A percentile compares a stretch with the other conserved stretches of the same genome.
Conservation (phyloP, 345 rosid species). For the Hibiscus trionum region DNA sequence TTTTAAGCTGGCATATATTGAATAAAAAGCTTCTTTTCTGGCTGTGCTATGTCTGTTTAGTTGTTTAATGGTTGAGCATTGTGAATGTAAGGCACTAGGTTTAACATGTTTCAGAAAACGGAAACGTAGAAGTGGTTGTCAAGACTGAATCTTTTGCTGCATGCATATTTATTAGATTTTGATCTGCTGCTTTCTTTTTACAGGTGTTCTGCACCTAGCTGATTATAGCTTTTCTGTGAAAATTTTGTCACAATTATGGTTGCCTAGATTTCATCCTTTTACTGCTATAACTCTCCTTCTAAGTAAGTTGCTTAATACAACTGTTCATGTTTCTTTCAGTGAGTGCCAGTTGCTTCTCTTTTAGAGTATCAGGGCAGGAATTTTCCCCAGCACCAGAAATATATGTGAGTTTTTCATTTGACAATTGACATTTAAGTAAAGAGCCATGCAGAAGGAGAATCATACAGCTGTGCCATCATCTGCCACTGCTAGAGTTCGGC, state of each 20-base stretch:
- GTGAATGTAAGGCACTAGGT: neutral
- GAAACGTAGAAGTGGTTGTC: neutral
- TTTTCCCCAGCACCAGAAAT: neutral
- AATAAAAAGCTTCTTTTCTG: neutral
- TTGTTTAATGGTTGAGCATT: neutral
- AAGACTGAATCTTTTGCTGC: neutral
- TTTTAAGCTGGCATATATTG: neutral
- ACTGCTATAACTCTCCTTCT: neutral
- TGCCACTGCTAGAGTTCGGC: constrained; percentile 43
- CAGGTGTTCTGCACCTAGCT: no score
- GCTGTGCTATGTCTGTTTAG: neutral
- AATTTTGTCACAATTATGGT: no score
- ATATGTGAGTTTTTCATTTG: constrained; percentile 1
- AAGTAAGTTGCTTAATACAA: neutral
- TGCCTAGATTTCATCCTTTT: neutral
- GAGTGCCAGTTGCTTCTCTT: neutral
- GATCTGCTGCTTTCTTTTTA: no score
- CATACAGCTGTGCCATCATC: constrained; percentile 34
- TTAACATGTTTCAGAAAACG: neutral
- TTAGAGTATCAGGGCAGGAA: constrained; percentile 4
- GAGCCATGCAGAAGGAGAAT: constrained; percentile 60
- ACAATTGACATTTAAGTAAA: constrained; percentile 1
- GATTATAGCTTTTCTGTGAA: no score
- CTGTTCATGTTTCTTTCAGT: neutral
- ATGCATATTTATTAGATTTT: neutral